A percentile compares a stretch with the other conserved stretches of the same genome.
These are phyloP conservation scores for Solanum chacoense DNA, from an alignment of 305 asterid genomes.

Conservation along the genomic window DNA sequence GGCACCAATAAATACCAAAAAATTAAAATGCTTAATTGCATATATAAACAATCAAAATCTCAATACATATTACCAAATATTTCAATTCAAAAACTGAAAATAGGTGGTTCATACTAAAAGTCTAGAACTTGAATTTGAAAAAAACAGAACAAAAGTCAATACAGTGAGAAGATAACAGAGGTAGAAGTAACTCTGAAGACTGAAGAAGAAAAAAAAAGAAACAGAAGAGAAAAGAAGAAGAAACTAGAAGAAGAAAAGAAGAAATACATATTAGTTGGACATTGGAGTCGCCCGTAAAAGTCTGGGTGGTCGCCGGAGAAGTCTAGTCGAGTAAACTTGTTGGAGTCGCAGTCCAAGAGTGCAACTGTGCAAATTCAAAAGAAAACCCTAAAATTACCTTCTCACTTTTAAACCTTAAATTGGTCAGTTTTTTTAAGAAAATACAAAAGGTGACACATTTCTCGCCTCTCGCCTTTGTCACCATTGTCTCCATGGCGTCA, in stretches of 20 bases:
- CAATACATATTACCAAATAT: neutral
- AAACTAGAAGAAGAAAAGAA: neutral
- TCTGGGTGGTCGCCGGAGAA: neutral
- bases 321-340: neutral
- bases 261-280: neutral
- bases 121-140: neutral
- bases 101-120: neutral
- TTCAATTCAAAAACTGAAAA: neutral
- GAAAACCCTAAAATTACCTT: neutral
- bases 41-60: neutral
- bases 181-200: neutral
- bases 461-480: neutral
- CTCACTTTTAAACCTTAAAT: neutral
- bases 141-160: neutral
- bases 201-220: neutral
- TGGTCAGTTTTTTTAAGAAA: neutral
- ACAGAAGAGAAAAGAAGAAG: neutral
- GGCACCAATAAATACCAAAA: neutral
- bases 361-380: neutral
- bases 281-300: neutral
- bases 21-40: neutral
- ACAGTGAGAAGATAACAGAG: neutral
- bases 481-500: neutral
- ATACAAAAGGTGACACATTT: neutral
- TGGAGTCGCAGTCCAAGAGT: neutral